Conservation (phyloP, 306 rosid species). For the Crataegus laevigata region DNA sequence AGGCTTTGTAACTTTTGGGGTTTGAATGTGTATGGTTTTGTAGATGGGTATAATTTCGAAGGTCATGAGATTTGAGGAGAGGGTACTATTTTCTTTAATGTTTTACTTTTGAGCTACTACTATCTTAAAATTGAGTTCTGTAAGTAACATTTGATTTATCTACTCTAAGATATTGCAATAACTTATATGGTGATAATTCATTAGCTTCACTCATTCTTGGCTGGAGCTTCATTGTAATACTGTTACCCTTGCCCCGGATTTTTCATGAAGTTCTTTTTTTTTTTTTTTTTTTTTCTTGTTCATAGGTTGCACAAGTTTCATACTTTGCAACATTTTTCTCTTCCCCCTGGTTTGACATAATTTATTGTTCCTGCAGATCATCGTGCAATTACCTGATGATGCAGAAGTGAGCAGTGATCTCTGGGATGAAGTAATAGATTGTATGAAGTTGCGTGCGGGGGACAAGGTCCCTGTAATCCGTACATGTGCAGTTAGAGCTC, state of each 20-base stretch:
- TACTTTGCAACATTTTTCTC: neutral
- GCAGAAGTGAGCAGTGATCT: slow-evolving; percentile 80
- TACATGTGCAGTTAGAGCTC: slow-evolving; percentile 80
- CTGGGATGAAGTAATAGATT: slow-evolving; percentile 86
- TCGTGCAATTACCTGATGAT: slow-evolving; percentile 85
- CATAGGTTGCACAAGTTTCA: neutral
- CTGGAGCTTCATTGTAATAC: neutral
- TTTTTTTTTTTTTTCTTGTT: neutral
- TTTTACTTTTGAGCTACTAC: neutral
- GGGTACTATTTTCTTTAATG: neutral
- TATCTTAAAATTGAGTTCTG: neutral
- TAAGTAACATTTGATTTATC: neutral
- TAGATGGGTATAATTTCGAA: neutral
- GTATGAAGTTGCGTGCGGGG: slow-evolving; percentile 61
- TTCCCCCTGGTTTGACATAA: neutral
- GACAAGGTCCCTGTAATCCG: slow-evolving; percentile 79
- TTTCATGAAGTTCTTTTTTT: neutral
- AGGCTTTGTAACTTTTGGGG: neutral
- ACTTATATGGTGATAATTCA: neutral
- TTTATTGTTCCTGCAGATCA: slow-evolving; percentile 47
- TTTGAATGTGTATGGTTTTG: neutral
- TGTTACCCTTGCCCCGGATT: neutral
- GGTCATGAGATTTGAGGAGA: neutral
- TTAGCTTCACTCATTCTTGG: neutral
- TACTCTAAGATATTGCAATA: neutral